Percentiles rank a stretch among this genome's conserved stretches.
Conservation (phyloP, 495 filamentous ascomycete species). For the Pyrenopolyporus hunteri region DNA sequence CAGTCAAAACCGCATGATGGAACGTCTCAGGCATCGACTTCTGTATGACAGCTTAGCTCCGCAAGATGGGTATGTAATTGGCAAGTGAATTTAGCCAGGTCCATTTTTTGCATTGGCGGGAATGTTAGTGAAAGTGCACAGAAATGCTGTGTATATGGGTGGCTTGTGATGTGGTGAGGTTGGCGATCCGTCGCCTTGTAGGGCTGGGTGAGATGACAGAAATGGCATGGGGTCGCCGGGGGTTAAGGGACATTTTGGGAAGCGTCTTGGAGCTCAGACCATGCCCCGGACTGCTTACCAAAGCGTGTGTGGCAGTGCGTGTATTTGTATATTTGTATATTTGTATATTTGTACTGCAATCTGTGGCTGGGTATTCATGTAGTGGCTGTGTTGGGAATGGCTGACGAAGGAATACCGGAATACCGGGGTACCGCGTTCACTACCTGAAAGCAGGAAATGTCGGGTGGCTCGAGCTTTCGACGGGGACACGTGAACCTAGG, state of each 20-base stretch:
- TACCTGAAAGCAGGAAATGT: too few relatives aligned
- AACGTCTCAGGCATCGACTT: neutral
- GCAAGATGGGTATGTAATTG: conserved; percentile 18
- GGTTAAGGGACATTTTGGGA: conserved; percentile 6
- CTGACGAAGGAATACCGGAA: too few relatives aligned
- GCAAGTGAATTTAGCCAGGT: conserved; percentile 1
- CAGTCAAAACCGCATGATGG: neutral
- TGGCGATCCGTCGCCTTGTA: conserved; percentile 28
- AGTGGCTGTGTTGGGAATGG: too few relatives aligned
- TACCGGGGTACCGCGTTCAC: too few relatives aligned
- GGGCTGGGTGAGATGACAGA: conserved; percentile 17
- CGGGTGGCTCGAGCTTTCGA: too few relatives aligned
- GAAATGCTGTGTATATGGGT: conserved; percentile 23
- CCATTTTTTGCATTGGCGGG: conserved; percentile 10
- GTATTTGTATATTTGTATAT: too few relatives aligned
- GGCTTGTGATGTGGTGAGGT: conserved; percentile 24
- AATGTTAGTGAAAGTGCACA: too few relatives aligned
- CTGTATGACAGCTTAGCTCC: neutral
- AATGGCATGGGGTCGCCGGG: neutral
- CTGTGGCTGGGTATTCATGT: too few relatives aligned
- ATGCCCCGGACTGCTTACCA: neutral
- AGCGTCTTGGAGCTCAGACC: conserved; percentile 3
- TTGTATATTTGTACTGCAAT: too few relatives aligned
- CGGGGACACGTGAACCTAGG: too few relatives aligned
- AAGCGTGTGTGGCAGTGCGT: neutral